Conservation (phyloP, 1,139 yeast genomes). For the Kluyveromyces sp. region DNA sequence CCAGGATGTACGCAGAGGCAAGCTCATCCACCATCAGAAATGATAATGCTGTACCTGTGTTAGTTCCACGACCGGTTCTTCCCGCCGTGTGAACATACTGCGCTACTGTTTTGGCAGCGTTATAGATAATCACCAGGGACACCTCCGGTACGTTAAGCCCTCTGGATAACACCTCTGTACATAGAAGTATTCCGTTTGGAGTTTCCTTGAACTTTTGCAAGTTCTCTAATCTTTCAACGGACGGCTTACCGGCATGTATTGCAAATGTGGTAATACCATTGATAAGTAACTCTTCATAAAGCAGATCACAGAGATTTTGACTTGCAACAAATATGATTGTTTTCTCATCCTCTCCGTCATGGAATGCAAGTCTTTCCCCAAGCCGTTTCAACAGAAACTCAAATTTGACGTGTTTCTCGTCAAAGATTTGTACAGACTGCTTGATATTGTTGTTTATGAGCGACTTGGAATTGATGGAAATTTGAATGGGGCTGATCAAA, state of each 20-base stretch:
- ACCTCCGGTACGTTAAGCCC: slow-evolving; percentile 88
- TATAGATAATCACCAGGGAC: slow-evolving; percentile 74
- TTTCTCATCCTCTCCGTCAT: slow-evolving; percentile 39
- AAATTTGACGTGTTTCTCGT: slow-evolving; percentile 47
- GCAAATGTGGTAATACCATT: slow-evolving; percentile 56
- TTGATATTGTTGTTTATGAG: slow-evolving; percentile 76
- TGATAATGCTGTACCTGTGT: slow-evolving; percentile 69
- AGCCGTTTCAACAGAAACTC: slow-evolving; percentile 39
- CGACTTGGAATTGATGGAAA: slow-evolving; percentile 75
- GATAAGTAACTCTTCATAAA: slow-evolving; percentile 50
- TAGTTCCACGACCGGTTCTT: slow-evolving; percentile 91
- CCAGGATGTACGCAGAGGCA: slow-evolving; percentile 60
- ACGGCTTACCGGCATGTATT: slow-evolving; percentile 92
- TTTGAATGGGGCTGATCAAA: slow-evolving; percentile 59
- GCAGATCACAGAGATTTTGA: slow-evolving; percentile 71
- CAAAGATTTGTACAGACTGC: slow-evolving; percentile 62
- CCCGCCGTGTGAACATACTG: slow-evolving; percentile 97
- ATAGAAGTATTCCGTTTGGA: slow-evolving; percentile 52
- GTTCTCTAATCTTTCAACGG: slow-evolving; percentile 72
- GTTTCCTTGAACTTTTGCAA: slow-evolving; percentile 66
- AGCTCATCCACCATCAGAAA: slow-evolving; percentile 60
- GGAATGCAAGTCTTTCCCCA: slow-evolving; percentile 21
- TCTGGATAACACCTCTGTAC: slow-evolving; percentile 92
- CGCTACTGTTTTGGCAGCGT: slow-evolving; percentile 87
- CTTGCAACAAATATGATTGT: slow-evolving; percentile 79